These are phyloP conservation scores for Populus pruinosa DNA, from an alignment of 345 rosid species.

Conservation along the genomic window DNA sequence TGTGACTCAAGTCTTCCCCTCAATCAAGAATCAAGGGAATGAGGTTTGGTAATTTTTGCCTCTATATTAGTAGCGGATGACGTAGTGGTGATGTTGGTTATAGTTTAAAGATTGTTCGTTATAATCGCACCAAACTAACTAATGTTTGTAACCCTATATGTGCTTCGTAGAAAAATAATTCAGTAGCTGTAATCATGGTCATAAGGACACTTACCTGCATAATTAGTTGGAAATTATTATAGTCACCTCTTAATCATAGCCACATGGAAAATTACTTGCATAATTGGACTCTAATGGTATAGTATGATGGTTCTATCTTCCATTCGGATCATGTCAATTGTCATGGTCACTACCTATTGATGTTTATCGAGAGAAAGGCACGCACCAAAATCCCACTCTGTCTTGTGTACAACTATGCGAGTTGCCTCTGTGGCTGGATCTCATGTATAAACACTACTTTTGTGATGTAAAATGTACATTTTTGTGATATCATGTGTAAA, in stretches of 20 bases:
- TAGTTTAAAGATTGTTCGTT: neutral
- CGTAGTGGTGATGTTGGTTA: neutral
- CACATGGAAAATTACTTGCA: neutral
- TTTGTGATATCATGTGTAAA: fast-evolving
- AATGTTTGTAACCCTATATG: neutral
- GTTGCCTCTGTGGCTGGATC: no score
- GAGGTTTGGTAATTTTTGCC: no score
- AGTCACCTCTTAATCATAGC: neutral
- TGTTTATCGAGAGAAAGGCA: no score
- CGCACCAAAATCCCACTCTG: no score
- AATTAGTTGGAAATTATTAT: neutral
- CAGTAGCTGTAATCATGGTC: slow-evolving; percentile 2
- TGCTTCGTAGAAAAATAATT: neutral
- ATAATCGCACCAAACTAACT: neutral
- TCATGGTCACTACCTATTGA: neutral
- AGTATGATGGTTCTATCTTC: neutral
- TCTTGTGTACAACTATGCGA: no score
- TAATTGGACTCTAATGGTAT: neutral
- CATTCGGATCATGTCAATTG: neutral
- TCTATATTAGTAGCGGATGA: no score
- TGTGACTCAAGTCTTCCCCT: no score
- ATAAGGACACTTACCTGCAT: neutral
- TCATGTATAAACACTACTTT: no score
- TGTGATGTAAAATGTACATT: no score
- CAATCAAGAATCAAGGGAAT: no score